Conservation (phyloP, 768 basidiomycete genomes). For the Obba rivulosa region DNA sequence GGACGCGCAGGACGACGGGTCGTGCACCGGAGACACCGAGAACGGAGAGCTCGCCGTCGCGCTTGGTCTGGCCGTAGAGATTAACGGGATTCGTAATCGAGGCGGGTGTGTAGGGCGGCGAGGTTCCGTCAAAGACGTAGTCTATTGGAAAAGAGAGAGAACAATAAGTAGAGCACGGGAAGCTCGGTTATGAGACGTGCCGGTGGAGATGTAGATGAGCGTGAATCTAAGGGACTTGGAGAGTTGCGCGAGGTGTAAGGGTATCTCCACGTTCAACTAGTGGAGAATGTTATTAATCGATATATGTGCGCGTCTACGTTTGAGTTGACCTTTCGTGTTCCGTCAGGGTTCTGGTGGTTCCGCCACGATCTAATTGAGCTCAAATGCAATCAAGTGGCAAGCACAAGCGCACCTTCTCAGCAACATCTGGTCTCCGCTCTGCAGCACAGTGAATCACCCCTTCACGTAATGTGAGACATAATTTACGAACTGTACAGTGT, state of each 20-base stretch:
- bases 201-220: slow-evolving; percentile 91
- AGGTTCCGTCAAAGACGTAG: slow-evolving; percentile 94
- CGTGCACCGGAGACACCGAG: slow-evolving; percentile 53
- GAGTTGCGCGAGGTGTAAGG: slow-evolving; percentile 64
- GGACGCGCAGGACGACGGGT: slow-evolving; percentile 76
- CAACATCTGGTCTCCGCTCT: slow-evolving; percentile 88
- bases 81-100: slow-evolving; percentile 80
- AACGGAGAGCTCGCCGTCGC: slow-evolving; percentile 80
- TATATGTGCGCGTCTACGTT: slow-evolving; percentile 73
- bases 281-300: too few relatives aligned
- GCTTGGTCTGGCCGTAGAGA: slow-evolving; percentile 82
- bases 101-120: slow-evolving; percentile 80
- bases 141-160: slow-evolving; percentile 38
- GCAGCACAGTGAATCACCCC: slow-evolving; percentile 96
- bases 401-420: slow-evolving; percentile 67
- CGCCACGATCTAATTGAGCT: neutral
- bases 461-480: slow-evolving; percentile 17
- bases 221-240: slow-evolving; percentile 57
- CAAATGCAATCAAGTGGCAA: neutral
- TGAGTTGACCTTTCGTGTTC: slow-evolving; percentile 68
- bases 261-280: slow-evolving; percentile 79
- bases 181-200: slow-evolving; percentile 25
- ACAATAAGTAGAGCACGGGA: slow-evolving; percentile 1
- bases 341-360: slow-evolving; percentile 55
- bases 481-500: too few relatives aligned